Conservation (phyloP, 352 stramenopile genomes). For the Globisporangium radiosum region DNA sequence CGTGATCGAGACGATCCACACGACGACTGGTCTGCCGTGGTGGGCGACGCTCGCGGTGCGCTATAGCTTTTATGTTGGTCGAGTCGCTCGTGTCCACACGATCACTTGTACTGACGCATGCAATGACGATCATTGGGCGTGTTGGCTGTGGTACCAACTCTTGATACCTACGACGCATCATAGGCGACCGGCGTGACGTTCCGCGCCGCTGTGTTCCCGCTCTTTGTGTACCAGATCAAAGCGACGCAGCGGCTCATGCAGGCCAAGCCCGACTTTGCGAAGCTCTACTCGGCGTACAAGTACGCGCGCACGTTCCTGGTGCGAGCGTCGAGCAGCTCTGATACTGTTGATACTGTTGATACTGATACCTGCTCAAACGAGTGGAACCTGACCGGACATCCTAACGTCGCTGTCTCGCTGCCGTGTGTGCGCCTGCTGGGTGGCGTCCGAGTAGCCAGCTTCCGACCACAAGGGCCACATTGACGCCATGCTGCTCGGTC, state of each 20-base stretch:
- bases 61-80: not conserved
- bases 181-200: conserved; percentile 59
- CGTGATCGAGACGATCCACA: conserved; percentile 55
- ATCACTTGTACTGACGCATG: not conserved
- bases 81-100: no score
- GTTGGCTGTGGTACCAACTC: not conserved
- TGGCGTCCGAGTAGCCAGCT: conserved; percentile 19
- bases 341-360: not conserved
- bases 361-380: not conserved
- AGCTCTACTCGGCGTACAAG: conserved; percentile 67
- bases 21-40: conserved; percentile 62
- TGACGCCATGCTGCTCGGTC: conserved; percentile 38
- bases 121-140: conserved; percentile 4
- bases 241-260: conserved; percentile 57
- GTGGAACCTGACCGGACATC: not conserved
- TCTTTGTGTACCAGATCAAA: conserved; percentile 70
- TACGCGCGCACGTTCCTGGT: conserved; percentile 68
- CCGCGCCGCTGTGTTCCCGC: conserved; percentile 57
- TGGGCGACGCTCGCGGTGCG: conserved; percentile 61
- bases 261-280: conserved; percentile 47
- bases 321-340: conserved; percentile 7
- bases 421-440: not conserved
- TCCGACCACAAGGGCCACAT: conserved; percentile 39
- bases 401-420: not conserved
- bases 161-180: no score